Conservation (phyloP, 2,329 filamentous ascomycete species). For the Claviceps arundinis region DNA sequence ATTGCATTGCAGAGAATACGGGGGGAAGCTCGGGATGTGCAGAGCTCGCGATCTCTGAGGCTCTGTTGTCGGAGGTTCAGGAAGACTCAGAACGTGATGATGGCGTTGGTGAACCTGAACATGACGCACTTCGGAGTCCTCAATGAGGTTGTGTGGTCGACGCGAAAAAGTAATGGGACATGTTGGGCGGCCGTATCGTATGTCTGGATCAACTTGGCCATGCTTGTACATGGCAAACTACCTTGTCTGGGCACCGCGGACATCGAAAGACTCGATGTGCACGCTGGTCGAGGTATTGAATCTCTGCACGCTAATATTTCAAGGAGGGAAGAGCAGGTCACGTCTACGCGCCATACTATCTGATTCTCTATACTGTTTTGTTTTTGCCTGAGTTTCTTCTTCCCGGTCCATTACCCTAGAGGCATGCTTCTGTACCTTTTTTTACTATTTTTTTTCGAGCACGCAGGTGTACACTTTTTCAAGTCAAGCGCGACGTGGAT, state of each 20-base stretch:
- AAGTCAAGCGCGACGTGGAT: background rate
- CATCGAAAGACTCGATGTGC: too few relatives aligned
- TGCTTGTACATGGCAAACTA: too few relatives aligned
- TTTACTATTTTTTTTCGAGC: background rate
- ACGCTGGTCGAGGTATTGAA: too few relatives aligned
- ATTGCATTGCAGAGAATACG: slow-evolving; percentile 23
- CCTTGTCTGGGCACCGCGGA: too few relatives aligned
- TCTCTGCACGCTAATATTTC: too few relatives aligned
- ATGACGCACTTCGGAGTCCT: slow-evolving; percentile 18
- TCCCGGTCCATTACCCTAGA: background rate
- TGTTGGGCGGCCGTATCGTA: slow-evolving; percentile 5
- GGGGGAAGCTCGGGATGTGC: slow-evolving; percentile 10
- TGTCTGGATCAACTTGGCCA: background rate
- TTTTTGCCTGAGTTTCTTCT: background rate
- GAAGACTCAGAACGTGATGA: slow-evolving; percentile 10
- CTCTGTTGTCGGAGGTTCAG: slow-evolving; percentile 11
- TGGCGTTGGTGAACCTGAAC: slow-evolving; percentile 5
- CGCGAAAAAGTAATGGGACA: slow-evolving; percentile 18
- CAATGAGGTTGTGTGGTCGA: slow-evolving; percentile 24
- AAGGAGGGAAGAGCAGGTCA: background rate
- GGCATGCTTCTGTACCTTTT: background rate
- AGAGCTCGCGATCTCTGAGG: slow-evolving; percentile 14
- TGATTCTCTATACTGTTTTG: background rate
- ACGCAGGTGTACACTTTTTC: background rate
- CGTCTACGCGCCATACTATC: background rate